A percentile compares a stretch with the other conserved stretches of the same genome.
Conservation (phyloP, 768 basidiomycete genomes). For the Termitomyces sp. region DNA sequence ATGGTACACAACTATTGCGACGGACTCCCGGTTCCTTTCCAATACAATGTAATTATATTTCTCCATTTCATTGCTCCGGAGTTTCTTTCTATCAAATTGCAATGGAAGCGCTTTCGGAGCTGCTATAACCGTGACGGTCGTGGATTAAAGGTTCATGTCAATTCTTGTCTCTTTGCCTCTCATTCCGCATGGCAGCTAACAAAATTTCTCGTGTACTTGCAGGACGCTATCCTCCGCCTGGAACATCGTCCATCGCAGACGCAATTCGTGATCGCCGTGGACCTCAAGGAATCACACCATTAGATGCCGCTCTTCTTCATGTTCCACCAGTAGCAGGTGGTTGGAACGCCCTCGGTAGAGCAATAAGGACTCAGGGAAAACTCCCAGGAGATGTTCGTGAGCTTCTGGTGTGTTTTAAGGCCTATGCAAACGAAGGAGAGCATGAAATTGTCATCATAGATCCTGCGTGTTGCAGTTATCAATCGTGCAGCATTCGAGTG, state of each 20-base stretch:
- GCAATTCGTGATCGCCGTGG: slow-evolving; percentile 44
- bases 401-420: slow-evolving; percentile 33
- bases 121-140: not conserved
- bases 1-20: too few relatives aligned
- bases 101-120: too few relatives aligned
- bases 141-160: not conserved
- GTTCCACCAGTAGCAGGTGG: slow-evolving; percentile 43
- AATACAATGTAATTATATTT: too few relatives aligned
- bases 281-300: slow-evolving; percentile 39
- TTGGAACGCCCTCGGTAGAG: slow-evolving; percentile 45
- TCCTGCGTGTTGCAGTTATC: slow-evolving; percentile 46
- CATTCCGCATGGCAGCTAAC: slow-evolving; percentile 3
- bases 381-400: slow-evolving; percentile 44
- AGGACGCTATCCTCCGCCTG: slow-evolving; percentile 39
- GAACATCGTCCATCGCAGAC: slow-evolving; percentile 40
- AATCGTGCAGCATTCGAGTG: slow-evolving; percentile 44
- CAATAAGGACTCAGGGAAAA: slow-evolving; percentile 40
- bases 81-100: too few relatives aligned
- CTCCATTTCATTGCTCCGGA: too few relatives aligned
- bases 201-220: slow-evolving; percentile 33
- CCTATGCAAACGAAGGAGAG: not conserved
- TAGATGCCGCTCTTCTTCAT: slow-evolving; percentile 45
- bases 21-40: too few relatives aligned
- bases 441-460: slow-evolving; percentile 22
- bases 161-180: not conserved